Evolutionary conservation across 345 rosid genomes (phyloP).

Genomic region (Ceriops zippeliana): DNA sequence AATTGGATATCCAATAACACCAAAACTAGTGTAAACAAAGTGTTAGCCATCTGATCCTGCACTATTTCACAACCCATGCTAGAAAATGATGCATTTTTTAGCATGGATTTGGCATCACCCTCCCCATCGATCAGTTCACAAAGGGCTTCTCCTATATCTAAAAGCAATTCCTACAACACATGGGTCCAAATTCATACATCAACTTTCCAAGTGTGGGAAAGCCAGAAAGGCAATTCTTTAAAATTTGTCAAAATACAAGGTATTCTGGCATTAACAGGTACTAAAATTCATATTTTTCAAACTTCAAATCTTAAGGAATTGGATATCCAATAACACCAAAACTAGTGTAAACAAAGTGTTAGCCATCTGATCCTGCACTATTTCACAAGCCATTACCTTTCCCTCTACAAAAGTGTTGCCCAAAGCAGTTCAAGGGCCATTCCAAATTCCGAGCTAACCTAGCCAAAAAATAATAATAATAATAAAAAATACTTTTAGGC

Average conservation of each 20-base stretch:
- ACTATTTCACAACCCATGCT: background rate
- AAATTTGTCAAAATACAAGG: too few species aligned
- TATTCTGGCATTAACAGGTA: too few species aligned
- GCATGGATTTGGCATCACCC: conserved; percentile 41
- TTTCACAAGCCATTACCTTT: background rate
- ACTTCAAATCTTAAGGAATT: too few species aligned
- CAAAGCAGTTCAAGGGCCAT: too few species aligned
- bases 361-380: too few species aligned
- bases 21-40: too few species aligned
- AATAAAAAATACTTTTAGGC: background rate
- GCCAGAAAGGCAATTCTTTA: background rate
- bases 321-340: too few species aligned
- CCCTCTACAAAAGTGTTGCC: background rate
- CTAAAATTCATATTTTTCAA: too few species aligned
- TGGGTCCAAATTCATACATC: conserved; percentile 7
- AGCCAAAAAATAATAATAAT: background rate
- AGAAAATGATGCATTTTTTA: conserved; percentile 41
- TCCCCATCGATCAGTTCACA: conserved; percentile 81
- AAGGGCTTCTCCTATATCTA: conserved; percentile 85
- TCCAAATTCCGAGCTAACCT: too few species aligned
- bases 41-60: too few species aligned
- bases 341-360: too few species aligned
- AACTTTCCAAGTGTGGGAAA: conserved; percentile 3
- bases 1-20: too few species aligned
- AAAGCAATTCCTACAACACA: conserved; percentile 62